These are phyloP conservation scores for Neurospora sp. DNA, from an alignment of 495 filamentous ascomycete species.

Conservation along the genomic window DNA sequence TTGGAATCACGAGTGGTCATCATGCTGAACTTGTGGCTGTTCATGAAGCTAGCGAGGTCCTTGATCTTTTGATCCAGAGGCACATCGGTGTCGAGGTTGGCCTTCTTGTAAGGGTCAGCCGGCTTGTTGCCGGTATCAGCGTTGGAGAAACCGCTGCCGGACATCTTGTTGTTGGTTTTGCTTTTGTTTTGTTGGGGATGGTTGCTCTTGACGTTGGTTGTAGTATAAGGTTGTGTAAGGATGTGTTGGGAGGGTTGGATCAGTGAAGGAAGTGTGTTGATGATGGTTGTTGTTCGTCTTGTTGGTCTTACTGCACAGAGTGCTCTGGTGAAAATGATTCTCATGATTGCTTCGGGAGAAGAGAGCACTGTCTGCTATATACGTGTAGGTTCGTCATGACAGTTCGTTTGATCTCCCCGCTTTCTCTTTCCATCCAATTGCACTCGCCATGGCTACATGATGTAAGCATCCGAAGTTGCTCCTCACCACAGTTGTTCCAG, in stretches of 20 bases:
- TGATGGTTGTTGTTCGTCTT: background rate
- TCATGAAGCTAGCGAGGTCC: conserved; percentile 59
- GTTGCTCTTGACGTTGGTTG: background rate
- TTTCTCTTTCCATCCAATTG: background rate
- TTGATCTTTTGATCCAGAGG: conserved; percentile 69
- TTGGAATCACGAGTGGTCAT: conserved; percentile 54
- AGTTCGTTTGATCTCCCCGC: background rate
- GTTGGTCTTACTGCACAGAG: background rate
- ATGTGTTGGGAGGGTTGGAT: background rate
- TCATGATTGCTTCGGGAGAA: background rate
- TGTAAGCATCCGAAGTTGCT: background rate
- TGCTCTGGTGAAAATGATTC: background rate
- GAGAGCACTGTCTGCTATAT: background rate
- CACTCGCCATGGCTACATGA: background rate
- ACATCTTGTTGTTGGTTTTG: conserved; percentile 15
- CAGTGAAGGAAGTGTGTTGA: background rate
- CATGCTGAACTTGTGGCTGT: conserved; percentile 67
- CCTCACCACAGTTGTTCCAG: background rate
- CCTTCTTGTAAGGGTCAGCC: conserved; percentile 71
- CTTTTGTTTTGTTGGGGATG: background rate
- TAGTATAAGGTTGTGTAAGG: background rate
- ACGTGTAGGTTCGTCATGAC: background rate
- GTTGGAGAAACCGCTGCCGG: conserved; percentile 38
- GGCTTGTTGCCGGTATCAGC: conserved; percentile 45
- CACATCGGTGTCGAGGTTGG: conserved; percentile 54